Evolutionary conservation across 1,284 basidiomycete species (phyloP), one percentile per base, ranked within the genome.

Genomic region (Schizopora paradoxa): DNA sequence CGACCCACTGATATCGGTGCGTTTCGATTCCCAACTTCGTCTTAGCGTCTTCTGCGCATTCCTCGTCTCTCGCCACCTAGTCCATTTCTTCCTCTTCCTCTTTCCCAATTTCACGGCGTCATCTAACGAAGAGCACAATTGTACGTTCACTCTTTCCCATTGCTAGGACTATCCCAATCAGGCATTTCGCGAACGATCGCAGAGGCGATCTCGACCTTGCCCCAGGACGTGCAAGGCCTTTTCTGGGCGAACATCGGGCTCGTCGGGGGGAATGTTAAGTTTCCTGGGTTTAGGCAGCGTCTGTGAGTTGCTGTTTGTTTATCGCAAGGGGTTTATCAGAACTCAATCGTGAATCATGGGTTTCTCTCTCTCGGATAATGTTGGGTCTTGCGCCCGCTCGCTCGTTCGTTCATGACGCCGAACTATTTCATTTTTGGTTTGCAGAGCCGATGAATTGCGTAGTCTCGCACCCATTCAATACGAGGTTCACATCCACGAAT

Each of bases 221-320:
- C 87, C 0, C 69, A 75, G 40, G 88, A 91, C 56, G 57, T 93
- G 27, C 88, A 82, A 54, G 91, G 89, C 21, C 79, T 96, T 80
- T 92, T 92, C 64, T 97, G 92, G 92, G 79, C 80, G 29, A 91
- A 97, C 62, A 91, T 98, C 52, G 85, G 89, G 4, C 67, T 96
- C 48, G 77, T 92, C 53, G 94, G 94, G 41, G 94, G 93, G 5
- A 83, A 79, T 58, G 79, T 81, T 3, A 78, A 79, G 54, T 78
- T 93, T 53, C 72, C 81, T 36, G 86, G 85, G 3, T 82, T 97
- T 54, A 74, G 76, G 18, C 65, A 76, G 43, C 69, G 94, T 64
- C 64, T 97, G 90, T 87, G 61, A 58, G 82, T 66, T 14, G n/a
- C n/a, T n/a, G n/a, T n/a, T n/a, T n/a, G n/a, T n/a, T n/a, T n/a